phyloP scores from a whole-genome alignment of 2,329 filamentous ascomycete species.

The Aspergillus pseudotamarii region DNA sequence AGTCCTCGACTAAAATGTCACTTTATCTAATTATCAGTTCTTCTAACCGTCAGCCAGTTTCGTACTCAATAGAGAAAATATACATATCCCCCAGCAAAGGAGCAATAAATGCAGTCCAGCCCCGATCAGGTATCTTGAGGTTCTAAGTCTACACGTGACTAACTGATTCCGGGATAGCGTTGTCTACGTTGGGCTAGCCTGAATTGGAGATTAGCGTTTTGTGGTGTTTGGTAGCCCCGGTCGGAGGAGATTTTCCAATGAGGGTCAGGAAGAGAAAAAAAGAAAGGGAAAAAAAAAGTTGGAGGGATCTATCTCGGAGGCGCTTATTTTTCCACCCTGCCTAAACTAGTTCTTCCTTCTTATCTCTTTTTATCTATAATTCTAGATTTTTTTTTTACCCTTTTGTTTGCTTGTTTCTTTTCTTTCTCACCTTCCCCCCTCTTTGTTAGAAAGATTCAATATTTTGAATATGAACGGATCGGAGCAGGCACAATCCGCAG shows the following conservation, averaged over 20 bases:
- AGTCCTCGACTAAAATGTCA: neutral
- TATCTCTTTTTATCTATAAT: neutral
- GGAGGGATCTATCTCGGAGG: constrained; percentile 18
- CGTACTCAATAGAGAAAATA: neutral
- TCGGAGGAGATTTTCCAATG: constrained; percentile 32
- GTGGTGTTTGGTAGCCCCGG: constrained; percentile 6
- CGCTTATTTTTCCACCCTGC: constrained; percentile 14
- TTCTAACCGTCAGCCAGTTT: neutral
- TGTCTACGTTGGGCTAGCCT: constrained; percentile 10
- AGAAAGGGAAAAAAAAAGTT: constrained; percentile 31
- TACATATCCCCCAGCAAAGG: neutral
- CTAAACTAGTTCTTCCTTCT: constrained; percentile 3
- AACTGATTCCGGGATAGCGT: constrained; percentile 20
- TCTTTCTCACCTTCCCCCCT: neutral
- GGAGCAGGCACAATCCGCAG: constrained; percentile 20
- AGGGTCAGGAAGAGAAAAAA: constrained; percentile 31
- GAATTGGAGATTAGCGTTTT: constrained; percentile 15
- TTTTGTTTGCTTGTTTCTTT: constrained; percentile 1
- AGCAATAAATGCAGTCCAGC: constrained; percentile 14
- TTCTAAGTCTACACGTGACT: constrained; percentile 28
- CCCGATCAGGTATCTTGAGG: constrained; percentile 22
- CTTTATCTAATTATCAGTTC: neutral
- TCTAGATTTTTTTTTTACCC: constrained; percentile 6
- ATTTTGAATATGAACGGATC: constrained; percentile 35
- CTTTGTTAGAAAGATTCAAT: constrained; percentile 4